Base-by-base conservation (phyloP, 192 early-diverging fungal species). In the Podila minutissima region DNA sequence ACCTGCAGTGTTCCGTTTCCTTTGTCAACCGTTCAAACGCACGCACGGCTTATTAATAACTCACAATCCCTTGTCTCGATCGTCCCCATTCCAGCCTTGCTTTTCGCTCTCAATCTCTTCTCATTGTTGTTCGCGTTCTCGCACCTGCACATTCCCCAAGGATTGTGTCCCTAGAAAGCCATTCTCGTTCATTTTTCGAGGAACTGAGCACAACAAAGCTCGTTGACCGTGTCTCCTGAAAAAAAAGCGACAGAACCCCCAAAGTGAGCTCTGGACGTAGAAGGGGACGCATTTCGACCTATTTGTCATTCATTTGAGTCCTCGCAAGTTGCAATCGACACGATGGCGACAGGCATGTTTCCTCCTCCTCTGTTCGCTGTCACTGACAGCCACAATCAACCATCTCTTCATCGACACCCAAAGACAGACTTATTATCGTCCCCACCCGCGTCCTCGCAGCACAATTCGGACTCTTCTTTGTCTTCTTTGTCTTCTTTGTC, bases 321-420 rank as follows among this genome's bases (percentile, higher is more conserved):
- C 41, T 46, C 15, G 41, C 41, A 15, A 37, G 35, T 46, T 46
- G 15, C 41, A 46, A 46, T 46, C 41, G 15, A 46, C 41, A 64
- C 10, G 7, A 62, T 10, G 24, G 68, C 62, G 66, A 32, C 66
- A 20, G 74, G 38, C 62, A 24, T 64, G 24, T 69, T 75, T 26
- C 74, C 74, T 17, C 74, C 67, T 59, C 61, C 74, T 49, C 66
- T 75, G 17, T 75, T 69, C 37, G 58, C 67, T 31, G 24, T 50
- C 32, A 61, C 26, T 1, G 20, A n/a, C 49, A n/a, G 32, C 13
- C 26, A 24, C 59, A n/a, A 29, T 19, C 10, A n/a, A 10, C 37
- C 49, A n/a, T 32, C 10, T n/a, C 69, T 50, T 48, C 22, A 11
- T 69, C 20, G 37, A 22, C 38, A 41, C 48, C 41, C 41, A 2